Evolutionary conservation across 1,284 basidiomycete genomes (phyloP).

Genomic region (Chiua sp.): DNA sequence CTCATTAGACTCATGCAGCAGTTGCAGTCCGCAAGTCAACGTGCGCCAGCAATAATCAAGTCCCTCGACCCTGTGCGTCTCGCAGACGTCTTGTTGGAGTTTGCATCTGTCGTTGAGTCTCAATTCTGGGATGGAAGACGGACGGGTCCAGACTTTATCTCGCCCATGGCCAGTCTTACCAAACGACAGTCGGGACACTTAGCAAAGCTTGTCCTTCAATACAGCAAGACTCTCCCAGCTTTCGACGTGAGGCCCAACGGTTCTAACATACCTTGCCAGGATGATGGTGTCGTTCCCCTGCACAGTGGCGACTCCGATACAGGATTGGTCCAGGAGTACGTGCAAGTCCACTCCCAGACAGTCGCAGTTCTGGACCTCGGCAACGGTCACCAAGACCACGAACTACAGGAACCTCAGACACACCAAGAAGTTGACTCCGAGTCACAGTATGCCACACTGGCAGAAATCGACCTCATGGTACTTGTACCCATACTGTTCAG

Average conservation of each 20-base stretch:
- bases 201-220: slow-evolving; percentile 17
- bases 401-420: too few relatives aligned
- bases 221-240: slow-evolving; percentile 11
- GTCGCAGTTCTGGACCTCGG: slow-evolving; percentile 21
- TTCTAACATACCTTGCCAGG: background rate
- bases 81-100: slow-evolving; percentile 20
- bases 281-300: background rate
- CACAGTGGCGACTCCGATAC: background rate
- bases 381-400: background rate
- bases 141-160: slow-evolving; percentile 26
- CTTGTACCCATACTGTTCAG: slow-evolving; percentile 19
- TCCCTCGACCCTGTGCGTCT: slow-evolving; percentile 14
- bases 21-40: background rate
- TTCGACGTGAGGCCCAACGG: slow-evolving; percentile 1
- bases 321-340: too few relatives aligned
- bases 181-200: slow-evolving; percentile 18
- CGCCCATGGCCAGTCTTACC: slow-evolving; percentile 23
- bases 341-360: background rate
- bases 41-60: slow-evolving; percentile 7
- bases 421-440: background rate
- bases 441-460: slow-evolving; percentile 15
- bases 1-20: too few relatives aligned
- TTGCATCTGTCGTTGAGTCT: slow-evolving; percentile 16
- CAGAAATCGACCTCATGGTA: slow-evolving; percentile 17
- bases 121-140: slow-evolving; percentile 26